These are phyloP conservation scores for Boechera stricta DNA, from an alignment of 345 rosid genomes.

Conservation along the genomic window DNA sequence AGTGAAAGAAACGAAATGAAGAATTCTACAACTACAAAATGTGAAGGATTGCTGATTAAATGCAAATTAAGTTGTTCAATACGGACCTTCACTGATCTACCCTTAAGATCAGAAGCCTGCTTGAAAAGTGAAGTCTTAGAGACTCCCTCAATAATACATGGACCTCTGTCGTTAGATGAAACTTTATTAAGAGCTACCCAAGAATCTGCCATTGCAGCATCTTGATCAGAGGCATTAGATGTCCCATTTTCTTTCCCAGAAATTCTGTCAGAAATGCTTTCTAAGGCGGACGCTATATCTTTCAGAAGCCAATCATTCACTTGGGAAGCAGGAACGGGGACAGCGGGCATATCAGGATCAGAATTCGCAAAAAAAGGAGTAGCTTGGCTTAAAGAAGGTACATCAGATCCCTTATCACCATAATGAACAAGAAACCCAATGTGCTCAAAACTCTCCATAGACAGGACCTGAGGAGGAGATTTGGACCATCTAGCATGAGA, in stretches of 20 bases:
- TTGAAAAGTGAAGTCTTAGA: conserved; percentile 85
- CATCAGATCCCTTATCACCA: conserved; percentile 83
- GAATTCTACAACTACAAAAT: conserved; percentile 17
- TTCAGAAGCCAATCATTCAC: conserved; percentile 86
- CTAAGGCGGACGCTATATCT: conserved; percentile 74
- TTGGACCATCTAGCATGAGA: conserved; percentile 28
- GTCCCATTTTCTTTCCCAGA: conserved; percentile 91
- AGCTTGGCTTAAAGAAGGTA: conserved; percentile 72
- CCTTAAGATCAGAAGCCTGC: conserved; percentile 90
- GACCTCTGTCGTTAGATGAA: conserved; percentile 64
- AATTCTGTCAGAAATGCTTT: conserved; percentile 68
- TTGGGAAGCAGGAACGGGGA: conserved; percentile 80
- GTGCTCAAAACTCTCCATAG: conserved; percentile 96
- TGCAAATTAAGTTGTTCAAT: conserved; percentile 17
- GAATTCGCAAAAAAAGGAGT: conserved; percentile 94
- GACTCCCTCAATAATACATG: conserved; percentile 84
- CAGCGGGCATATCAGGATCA: conserved; percentile 93
- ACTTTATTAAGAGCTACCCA: conserved; percentile 63
- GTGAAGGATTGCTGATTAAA: conserved; percentile 19
- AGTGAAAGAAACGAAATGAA: conserved; percentile 11
- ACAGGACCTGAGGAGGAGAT: conserved; percentile 63
- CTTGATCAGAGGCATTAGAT: conserved; percentile 67
- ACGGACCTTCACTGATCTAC: conserved; percentile 91
- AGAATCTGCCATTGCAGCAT: conserved; percentile 80
- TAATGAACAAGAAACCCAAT: conserved; percentile 88